Evolutionary conservation across 176 grass and related monocot species (phyloP).

Genomic region (Oryza longistaminata): DNA sequence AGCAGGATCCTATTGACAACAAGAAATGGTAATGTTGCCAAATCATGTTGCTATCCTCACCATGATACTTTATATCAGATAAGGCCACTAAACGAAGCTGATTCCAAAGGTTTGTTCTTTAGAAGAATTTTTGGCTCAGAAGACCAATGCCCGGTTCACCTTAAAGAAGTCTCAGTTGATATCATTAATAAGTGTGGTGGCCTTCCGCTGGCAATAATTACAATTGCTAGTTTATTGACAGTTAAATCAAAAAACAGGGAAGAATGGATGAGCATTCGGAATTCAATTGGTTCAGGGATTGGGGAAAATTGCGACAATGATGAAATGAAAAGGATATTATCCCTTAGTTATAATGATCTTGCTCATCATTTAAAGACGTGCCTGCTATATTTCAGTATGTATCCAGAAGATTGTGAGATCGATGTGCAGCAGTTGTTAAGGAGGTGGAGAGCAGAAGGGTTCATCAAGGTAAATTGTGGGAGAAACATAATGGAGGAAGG

Average conservation of each 20-base stretch:
- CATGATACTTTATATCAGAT: no score
- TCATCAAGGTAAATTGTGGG: neutral
- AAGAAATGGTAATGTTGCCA: no score
- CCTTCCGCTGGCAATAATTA: no score
- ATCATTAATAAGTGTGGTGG: no score
- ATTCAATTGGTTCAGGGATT: slow-evolving; percentile 23
- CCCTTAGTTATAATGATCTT: slow-evolving; percentile 36
- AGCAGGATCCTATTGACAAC: no score
- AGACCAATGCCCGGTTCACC: no score
- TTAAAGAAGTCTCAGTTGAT: no score
- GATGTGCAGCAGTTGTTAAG: slow-evolving; percentile 9
- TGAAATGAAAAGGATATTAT: slow-evolving; percentile 28
- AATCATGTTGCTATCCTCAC: no score
- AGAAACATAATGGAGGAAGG: slow-evolving; percentile 7
- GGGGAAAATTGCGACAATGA: neutral
- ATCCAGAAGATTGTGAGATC: slow-evolving; percentile 31
- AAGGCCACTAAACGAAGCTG: no score
- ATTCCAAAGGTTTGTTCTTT: no score
- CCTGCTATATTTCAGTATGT: neutral
- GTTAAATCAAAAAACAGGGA: slow-evolving; percentile 22
- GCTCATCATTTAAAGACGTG: slow-evolving; percentile 35
- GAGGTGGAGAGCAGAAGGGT: slow-evolving; percentile 42
- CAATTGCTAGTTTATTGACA: no score
- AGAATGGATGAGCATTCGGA: slow-evolving; percentile 10
- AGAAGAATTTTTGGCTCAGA: no score